phyloP scores from a whole-genome alignment of 495 filamentous ascomycete genomes.

The Choiromyces venosus region DNA sequence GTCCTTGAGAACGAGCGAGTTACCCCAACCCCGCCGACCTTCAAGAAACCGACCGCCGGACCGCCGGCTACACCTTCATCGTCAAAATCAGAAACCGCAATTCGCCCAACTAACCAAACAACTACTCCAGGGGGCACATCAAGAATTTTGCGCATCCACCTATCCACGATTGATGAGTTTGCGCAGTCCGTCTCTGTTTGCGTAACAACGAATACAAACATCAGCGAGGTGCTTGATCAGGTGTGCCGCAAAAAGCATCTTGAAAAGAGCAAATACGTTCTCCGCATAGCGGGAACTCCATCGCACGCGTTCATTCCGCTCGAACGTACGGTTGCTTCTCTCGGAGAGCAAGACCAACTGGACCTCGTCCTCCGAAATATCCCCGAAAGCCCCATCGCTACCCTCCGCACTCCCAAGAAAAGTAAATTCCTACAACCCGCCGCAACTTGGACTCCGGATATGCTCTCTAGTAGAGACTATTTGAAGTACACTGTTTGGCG shows the following conservation, averaged over 20 bases:
- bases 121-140: constrained; percentile 64
- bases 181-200: constrained; percentile 64
- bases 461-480: constrained; percentile 54
- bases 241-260: constrained; percentile 83
- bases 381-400: neutral
- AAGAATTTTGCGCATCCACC: constrained; percentile 80
- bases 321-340: constrained; percentile 82
- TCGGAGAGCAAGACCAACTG: constrained; percentile 75
- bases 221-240: constrained; percentile 86
- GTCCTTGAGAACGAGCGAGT: constrained; percentile 37
- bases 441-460: constrained; percentile 65
- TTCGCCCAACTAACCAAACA: constrained; percentile 10
- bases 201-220: constrained; percentile 86
- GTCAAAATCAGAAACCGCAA: constrained; percentile 42
- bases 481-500: constrained; percentile 80
- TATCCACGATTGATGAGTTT: constrained; percentile 63
- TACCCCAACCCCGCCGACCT: constrained; percentile 35
- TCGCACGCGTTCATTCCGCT: constrained; percentile 65
- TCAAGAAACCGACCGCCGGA: constrained; percentile 46
- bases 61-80: constrained; percentile 51
- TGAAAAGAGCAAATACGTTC: constrained; percentile 81
- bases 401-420: constrained; percentile 51
- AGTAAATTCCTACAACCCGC: constrained; percentile 67
- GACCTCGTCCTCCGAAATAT: constrained; percentile 86
- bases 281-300: constrained; percentile 78